These are phyloP conservation scores for Elongisporangium senticosum DNA, from an alignment of 352 stramenopile species.

Conservation along the genomic window DNA sequence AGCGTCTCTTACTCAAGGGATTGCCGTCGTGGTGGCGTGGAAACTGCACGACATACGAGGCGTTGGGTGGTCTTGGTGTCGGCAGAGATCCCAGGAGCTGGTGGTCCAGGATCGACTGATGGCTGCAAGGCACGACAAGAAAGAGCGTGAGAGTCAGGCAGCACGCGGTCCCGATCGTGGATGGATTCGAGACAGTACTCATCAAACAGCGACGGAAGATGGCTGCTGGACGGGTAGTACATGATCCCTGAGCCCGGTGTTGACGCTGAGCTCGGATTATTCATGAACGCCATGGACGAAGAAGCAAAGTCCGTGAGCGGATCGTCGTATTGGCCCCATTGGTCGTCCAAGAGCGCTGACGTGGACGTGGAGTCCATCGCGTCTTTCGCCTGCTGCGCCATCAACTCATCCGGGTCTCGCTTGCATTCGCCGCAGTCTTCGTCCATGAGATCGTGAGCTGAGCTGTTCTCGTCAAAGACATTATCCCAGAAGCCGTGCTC, in stretches of 20 bases:
- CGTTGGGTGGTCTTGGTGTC: neutral
- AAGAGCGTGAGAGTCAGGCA: neutral
- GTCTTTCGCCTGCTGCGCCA: neutral
- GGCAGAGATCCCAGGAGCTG: constrained; percentile 5
- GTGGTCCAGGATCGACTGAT: constrained; percentile 3
- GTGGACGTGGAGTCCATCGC: constrained; percentile 7
- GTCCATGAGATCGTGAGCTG: constrained; percentile 16
- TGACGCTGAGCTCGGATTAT: constrained; percentile 2
- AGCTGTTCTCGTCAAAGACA: constrained; percentile 25
- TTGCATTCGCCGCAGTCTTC: constrained; percentile 12
- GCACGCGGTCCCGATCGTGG: neutral
- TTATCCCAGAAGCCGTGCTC: constrained; percentile 26
- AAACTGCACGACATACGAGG: constrained; percentile 25
- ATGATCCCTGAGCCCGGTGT: constrained; percentile 8
- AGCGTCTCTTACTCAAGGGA: constrained; percentile 27
- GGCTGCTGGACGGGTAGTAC: constrained; percentile 13
- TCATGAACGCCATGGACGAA: constrained; percentile 9
- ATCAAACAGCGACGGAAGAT: constrained; percentile 18
- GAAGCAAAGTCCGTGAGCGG: constrained; percentile 18
- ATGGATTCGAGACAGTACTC: constrained; percentile 12
- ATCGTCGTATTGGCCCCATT: constrained; percentile 31
- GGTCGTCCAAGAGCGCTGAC: constrained; percentile 21
- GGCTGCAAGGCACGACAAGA: constrained; percentile 1
- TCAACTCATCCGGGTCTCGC: neutral
- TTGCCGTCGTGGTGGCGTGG: constrained; percentile 21